Evolutionary conservation across 2,329 filamentous ascomycete species (phyloP).

Genomic region (Aspergillus ochraceoroseus): DNA sequence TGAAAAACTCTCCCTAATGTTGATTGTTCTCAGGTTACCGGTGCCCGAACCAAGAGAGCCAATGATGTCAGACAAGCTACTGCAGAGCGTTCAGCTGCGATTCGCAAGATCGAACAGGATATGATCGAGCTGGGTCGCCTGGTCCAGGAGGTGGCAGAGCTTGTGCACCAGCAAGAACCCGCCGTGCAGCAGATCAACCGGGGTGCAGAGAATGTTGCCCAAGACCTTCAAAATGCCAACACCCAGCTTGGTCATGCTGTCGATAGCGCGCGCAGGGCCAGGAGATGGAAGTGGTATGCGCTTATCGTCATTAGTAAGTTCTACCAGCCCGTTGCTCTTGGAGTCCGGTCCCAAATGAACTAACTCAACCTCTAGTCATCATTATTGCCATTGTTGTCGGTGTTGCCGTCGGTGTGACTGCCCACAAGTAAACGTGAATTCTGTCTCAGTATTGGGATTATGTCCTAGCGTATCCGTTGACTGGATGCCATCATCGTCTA

Average conservation of each 20-base stretch:
- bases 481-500: neutral
- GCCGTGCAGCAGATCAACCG: constrained; percentile 76
- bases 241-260: constrained; percentile 77
- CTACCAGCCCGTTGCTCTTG: neutral
- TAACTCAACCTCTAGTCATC: constrained; percentile 42
- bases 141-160: constrained; percentile 81
- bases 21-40: constrained; percentile 27
- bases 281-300: constrained; percentile 97
- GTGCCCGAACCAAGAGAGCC: constrained; percentile 62
- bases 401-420: constrained; percentile 47
- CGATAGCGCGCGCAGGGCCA: constrained; percentile 69
- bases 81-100: constrained; percentile 74
- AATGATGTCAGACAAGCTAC: constrained; percentile 74
- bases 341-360: neutral
- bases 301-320: constrained; percentile 64
- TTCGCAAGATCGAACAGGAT: constrained; percentile 87
- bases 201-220: constrained; percentile 77
- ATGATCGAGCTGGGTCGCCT: constrained; percentile 82
- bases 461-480: neutral
- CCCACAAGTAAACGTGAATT: constrained; percentile 20
- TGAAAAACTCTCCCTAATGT: neutral
- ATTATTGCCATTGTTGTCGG: constrained; percentile 53
- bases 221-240: constrained; percentile 81
- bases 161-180: constrained; percentile 81
- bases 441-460: neutral